Conservation (phyloP, 805 yeast species). For the Kluyveromyces aestuarii region DNA sequence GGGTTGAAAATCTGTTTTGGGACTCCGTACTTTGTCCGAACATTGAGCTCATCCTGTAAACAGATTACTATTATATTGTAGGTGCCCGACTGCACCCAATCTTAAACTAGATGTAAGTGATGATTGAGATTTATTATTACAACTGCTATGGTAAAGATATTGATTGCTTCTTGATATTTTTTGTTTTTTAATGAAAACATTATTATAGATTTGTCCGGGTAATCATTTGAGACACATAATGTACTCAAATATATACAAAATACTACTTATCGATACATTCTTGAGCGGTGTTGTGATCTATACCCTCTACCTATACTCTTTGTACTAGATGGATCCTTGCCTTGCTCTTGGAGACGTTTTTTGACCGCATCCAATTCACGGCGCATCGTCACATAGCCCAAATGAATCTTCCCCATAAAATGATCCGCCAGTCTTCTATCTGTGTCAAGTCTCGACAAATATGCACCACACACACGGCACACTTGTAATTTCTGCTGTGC, state of each 20-base stretch:
- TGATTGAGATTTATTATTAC: too few relatives aligned
- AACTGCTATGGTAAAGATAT: background rate
- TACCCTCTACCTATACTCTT: background rate
- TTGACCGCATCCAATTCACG: constrained; percentile 37
- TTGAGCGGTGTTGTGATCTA: background rate
- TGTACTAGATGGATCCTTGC: constrained; percentile 5
- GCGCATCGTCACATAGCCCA: constrained; percentile 74
- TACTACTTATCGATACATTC: background rate
- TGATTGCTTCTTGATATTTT: background rate
- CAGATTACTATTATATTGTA: background rate
- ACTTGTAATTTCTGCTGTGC: constrained; percentile 88
- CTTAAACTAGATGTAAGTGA: too few relatives aligned
- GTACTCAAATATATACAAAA: background rate
- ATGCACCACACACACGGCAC: constrained; percentile 86
- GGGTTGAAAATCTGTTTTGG: constrained; percentile 14
- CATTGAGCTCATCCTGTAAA: background rate
- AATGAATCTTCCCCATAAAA: constrained; percentile 78
- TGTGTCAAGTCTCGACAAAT: constrained; percentile 73
- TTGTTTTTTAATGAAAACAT: background rate
- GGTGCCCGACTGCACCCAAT: too few relatives aligned
- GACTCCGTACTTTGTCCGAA: constrained; percentile 9
- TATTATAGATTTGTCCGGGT: background rate
- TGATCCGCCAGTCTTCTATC: constrained; percentile 87
- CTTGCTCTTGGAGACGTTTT: constrained; percentile 14
- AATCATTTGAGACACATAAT: background rate